These are phyloP conservation scores for Domatiomyces globalis DNA, from an alignment of 2,329 filamentous ascomycete genomes.

Conservation along the genomic window DNA sequence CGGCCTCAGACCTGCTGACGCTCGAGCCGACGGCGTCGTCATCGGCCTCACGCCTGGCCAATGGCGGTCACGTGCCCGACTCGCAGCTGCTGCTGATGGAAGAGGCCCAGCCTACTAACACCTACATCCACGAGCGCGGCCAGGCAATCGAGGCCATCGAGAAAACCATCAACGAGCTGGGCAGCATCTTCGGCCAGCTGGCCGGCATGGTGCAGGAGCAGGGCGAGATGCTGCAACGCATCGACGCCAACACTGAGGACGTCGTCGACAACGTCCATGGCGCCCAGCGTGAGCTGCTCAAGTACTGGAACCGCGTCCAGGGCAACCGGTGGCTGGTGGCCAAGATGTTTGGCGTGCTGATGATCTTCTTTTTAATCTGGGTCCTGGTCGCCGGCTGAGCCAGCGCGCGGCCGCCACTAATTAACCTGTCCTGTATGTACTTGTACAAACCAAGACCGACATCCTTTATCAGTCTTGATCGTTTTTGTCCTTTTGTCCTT, in stretches of 20 bases:
- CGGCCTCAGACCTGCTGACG: constrained; percentile 57
- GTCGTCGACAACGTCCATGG: constrained; percentile 98
- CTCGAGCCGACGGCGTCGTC: constrained; percentile 54
- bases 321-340: constrained; percentile 92
- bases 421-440: background rate
- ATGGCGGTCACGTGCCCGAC: constrained; percentile 50
- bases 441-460: background rate
- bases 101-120: constrained; percentile 70
- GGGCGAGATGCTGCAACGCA: constrained; percentile 86
- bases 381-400: constrained; percentile 41
- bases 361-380: constrained; percentile 81
- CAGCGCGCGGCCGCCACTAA: background rate
- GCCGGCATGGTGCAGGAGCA: constrained; percentile 96
- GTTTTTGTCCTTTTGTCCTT: too few species aligned
- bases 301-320: constrained; percentile 90
- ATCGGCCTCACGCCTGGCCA: constrained; percentile 33
- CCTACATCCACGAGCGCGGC: constrained; percentile 83
- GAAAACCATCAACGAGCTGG: constrained; percentile 82
- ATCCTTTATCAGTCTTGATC: background rate
- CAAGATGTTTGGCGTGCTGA: constrained; percentile 66
- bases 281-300: constrained; percentile 84
- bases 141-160: constrained; percentile 96
- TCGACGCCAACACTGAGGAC: constrained; percentile 88
- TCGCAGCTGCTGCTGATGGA: constrained; percentile 89
- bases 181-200: constrained; percentile 82